A percentile compares a stretch with the other conserved stretches of the same genome.
Conservation (phyloP, 2,329 filamentous ascomycete genomes). For the Diplodia seriata region DNA sequence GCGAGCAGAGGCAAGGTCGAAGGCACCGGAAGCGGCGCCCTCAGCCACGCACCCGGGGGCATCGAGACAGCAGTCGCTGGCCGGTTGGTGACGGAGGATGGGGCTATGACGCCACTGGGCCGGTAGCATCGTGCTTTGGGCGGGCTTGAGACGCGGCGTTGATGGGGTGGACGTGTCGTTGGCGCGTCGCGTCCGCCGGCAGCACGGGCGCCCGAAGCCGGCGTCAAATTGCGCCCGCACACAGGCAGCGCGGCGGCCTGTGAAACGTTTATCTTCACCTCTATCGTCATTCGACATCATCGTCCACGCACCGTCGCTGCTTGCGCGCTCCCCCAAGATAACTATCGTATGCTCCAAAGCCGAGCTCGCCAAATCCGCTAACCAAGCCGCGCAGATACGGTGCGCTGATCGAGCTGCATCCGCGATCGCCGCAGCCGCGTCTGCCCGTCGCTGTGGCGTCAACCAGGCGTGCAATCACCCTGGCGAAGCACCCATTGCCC, state of each 20-base stretch:
- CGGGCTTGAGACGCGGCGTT: background rate
- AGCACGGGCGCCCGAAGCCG: slow-evolving; percentile 3
- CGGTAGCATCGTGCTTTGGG: background rate
- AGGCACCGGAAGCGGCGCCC: background rate
- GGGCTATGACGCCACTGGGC: slow-evolving; percentile 15
- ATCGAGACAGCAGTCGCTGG: background rate
- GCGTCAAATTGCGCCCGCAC: background rate
- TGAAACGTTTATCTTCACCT: slow-evolving; percentile 25
- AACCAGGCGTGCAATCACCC: background rate
- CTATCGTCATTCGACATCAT: slow-evolving; percentile 20
- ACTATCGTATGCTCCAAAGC: background rate
- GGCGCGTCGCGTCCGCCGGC: slow-evolving; percentile 5
- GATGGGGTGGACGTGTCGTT: slow-evolving; percentile 4
- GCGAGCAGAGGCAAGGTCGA: background rate
- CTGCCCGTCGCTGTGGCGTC: background rate
- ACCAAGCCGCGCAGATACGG: background rate
- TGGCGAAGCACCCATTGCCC: background rate
- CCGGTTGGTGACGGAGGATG: background rate
- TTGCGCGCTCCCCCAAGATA: background rate
- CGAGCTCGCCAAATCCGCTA: background rate
- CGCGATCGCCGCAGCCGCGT: slow-evolving; percentile 19
- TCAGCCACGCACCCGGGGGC: background rate
- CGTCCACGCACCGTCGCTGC: background rate
- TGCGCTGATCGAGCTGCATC: slow-evolving; percentile 7
- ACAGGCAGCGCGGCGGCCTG: slow-evolving; percentile 8